These are phyloP conservation scores for Sporobolus alterniflorus DNA, from an alignment of 202 grass and related monocot genomes.

Conservation along the genomic window DNA sequence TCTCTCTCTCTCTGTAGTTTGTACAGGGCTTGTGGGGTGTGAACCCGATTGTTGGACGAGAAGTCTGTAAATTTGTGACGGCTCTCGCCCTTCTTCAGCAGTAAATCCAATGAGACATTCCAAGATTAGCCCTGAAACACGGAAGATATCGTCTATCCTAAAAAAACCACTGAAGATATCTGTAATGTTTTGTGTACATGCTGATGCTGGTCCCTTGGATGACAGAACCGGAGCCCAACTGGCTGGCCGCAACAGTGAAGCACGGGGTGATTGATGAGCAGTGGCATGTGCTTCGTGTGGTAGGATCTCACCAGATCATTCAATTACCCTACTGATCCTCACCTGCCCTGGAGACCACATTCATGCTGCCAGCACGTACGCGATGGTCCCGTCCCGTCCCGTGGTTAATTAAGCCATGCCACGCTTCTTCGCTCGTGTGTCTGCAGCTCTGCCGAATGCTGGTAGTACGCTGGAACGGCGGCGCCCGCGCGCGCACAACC, in stretches of 20 bases:
- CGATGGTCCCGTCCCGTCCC: background rate
- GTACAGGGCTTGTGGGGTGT: background rate
- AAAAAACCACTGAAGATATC: background rate
- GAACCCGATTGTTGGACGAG: constrained; percentile 18
- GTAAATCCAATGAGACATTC: background rate
- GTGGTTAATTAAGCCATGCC: background rate
- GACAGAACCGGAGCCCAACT: background rate
- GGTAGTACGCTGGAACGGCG: background rate
- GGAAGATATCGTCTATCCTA: no score
- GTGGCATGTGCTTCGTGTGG: constrained; percentile 43
- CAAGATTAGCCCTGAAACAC: no score
- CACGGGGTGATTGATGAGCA: background rate
- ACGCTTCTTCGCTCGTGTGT: background rate
- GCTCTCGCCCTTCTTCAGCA: constrained; percentile 1
- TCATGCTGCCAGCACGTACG: constrained; percentile 11
- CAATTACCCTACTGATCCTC: constrained; percentile 22
- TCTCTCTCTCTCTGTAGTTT: background rate
- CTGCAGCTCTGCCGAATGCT: constrained; percentile 18
- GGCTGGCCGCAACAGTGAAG: background rate
- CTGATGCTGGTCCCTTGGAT: background rate
- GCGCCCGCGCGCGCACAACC: background rate
- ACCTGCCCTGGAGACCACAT: constrained; percentile 61
- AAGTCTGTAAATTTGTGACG: constrained; percentile 36
- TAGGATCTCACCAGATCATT: constrained; percentile 37
- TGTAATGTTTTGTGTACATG: background rate